A percentile compares a stretch with the other conserved stretches of the same genome.
phyloP scores from a whole-genome alignment of 345 rosid genomes.

The Pugionium dolabratum region DNA sequence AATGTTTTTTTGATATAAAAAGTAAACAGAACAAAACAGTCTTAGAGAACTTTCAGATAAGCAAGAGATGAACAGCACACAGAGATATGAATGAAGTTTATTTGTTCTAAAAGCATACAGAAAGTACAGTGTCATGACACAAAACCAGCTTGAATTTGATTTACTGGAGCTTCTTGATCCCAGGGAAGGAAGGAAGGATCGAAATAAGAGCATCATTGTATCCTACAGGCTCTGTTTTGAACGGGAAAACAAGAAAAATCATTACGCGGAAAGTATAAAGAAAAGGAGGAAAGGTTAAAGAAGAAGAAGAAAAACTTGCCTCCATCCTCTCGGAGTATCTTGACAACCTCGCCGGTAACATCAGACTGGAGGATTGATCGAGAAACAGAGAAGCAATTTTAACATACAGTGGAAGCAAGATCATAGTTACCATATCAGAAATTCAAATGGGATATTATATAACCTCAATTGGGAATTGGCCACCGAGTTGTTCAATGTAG shows the following conservation, averaged over 20 bases:
- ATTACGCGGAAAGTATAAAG: background rate
- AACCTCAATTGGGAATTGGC: slow-evolving; percentile 81
- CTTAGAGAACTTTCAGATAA: slow-evolving; percentile 16
- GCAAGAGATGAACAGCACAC: slow-evolving; percentile 4
- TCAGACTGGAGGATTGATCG: slow-evolving; percentile 57
- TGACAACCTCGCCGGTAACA: slow-evolving; percentile 75
- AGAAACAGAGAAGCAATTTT: slow-evolving; percentile 13
- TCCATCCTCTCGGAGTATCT: slow-evolving; percentile 73
- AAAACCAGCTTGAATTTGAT: slow-evolving; percentile 21
- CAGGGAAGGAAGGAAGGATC: slow-evolving; percentile 85
- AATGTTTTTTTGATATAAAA: slow-evolving; percentile 4
- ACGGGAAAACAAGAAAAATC: slow-evolving; percentile 2
- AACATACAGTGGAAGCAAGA: background rate
- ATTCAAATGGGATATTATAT: slow-evolving; percentile 3
- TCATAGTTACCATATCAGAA: background rate
- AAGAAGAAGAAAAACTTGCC: slow-evolving; percentile 48
- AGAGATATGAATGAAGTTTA: slow-evolving; percentile 31
- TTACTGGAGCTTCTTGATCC: slow-evolving; percentile 86
- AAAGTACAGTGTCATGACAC: slow-evolving; percentile 26
- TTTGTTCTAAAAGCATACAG: slow-evolving; percentile 36
- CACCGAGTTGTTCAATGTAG: slow-evolving; percentile 83
- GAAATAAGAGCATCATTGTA: slow-evolving; percentile 80
- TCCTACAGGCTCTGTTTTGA: slow-evolving; percentile 76
- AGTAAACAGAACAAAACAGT: background rate
- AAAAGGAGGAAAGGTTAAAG: background rate